Conservation (phyloP, 169 alveolate species). For the Miamiensis avidus region DNA sequence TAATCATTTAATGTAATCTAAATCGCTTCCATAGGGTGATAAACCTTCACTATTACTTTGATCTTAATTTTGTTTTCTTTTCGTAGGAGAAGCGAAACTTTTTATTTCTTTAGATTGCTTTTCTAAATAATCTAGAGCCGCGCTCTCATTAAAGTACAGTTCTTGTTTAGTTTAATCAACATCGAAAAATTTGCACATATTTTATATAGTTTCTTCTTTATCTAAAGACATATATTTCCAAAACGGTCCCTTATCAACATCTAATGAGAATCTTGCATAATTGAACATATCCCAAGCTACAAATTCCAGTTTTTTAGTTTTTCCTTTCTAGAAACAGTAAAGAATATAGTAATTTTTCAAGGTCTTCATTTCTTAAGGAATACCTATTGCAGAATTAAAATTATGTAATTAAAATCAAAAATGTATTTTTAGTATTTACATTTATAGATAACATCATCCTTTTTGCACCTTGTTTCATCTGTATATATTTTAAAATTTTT, state of each 20-base stretch:
- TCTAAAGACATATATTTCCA: not conserved
- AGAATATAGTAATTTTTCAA: slow-evolving; percentile 5
- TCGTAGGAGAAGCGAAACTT: too few relatives aligned
- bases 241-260: not conserved
- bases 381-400: not conserved
- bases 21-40: too few relatives aligned
- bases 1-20: too few relatives aligned
- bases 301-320: slow-evolving; percentile 1
- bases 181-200: slow-evolving; percentile 16
- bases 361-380: slow-evolving; percentile 24
- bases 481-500: slow-evolving; percentile 9
- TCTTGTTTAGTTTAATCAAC: not conserved
- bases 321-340: not conserved
- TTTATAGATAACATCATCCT: not conserved
- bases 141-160: not conserved
- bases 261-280: slow-evolving; percentile 6
- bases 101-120: not conserved
- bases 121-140: not conserved
- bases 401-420: too few relatives aligned
- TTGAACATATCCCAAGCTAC: slow-evolving; percentile 7
- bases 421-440: not conserved
- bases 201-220: slow-evolving; percentile 8
- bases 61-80: too few relatives aligned
- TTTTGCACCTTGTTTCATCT: not conserved
- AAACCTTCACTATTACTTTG: too few relatives aligned